Conservation (phyloP, 1,139 yeast species). For the Zygosaccharomyces pseudobailii region DNA sequence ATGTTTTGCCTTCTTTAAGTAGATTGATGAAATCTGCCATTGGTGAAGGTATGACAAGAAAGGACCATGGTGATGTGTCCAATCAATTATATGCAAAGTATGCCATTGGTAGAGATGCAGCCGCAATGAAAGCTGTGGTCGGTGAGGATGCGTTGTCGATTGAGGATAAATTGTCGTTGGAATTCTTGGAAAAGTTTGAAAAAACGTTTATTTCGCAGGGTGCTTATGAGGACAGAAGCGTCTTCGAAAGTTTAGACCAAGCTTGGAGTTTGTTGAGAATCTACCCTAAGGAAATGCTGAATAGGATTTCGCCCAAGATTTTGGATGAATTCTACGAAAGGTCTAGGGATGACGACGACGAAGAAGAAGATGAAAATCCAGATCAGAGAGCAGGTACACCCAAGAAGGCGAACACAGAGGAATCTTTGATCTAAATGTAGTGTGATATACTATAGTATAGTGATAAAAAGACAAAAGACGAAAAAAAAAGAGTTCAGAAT, state of each 20-base stretch:
- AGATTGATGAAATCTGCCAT: constrained; percentile 99
- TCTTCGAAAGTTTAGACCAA: constrained; percentile 91
- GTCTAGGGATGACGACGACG: constrained; percentile 61
- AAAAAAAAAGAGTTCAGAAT: background rate
- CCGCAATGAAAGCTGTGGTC: constrained; percentile 99
- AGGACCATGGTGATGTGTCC: constrained; percentile 98
- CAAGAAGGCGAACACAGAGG: constrained; percentile 22
- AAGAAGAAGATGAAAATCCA: constrained; percentile 38
- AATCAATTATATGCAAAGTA: constrained; percentile 98
- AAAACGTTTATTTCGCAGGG: constrained; percentile 94
- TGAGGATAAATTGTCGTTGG: constrained; percentile 94
- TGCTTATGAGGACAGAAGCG: constrained; percentile 89
- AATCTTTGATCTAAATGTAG: constrained; percentile 16
- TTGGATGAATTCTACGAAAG: constrained; percentile 92
- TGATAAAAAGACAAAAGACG: background rate
- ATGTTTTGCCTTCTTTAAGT: constrained; percentile 93
- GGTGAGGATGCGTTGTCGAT: constrained; percentile 99
- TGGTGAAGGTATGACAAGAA: constrained; percentile 99
- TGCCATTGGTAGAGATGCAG: constrained; percentile 99
- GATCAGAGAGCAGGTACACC: constrained; percentile 28
- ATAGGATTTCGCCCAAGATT: constrained; percentile 97
- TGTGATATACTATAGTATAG: constrained; percentile 4
- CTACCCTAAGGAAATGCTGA: constrained; percentile 97
- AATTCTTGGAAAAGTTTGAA: constrained; percentile 95
- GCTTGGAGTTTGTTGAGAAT: constrained; percentile 98